Percentiles rank a stretch among this genome's conserved stretches.
These are phyloP conservation scores for Phytophthora crassamura DNA, from an alignment of 352 stramenopile genomes.

Conservation along the genomic window DNA sequence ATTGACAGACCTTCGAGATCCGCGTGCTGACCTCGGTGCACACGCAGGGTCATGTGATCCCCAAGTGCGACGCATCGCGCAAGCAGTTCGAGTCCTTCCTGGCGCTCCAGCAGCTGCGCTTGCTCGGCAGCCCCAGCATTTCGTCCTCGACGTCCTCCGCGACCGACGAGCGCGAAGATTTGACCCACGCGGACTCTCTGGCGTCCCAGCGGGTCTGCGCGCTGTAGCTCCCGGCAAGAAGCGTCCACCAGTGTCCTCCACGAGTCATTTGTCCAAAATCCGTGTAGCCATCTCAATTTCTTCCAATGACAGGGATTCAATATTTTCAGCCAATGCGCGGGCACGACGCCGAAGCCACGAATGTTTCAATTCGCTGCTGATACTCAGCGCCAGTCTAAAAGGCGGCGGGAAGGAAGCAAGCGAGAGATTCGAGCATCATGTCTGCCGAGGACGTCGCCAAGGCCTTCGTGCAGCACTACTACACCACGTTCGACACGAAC, in stretches of 20 bases:
- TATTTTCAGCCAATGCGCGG: slow-evolving; percentile 36
- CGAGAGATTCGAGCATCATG: slow-evolving; percentile 50
- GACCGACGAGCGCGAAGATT: slow-evolving; percentile 22
- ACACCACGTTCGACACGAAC: slow-evolving; percentile 88
- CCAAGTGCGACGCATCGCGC: slow-evolving; percentile 69
- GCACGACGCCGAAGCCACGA: slow-evolving; percentile 19
- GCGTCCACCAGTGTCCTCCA: neutral
- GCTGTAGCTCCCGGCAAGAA: slow-evolving; percentile 22
- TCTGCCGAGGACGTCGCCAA: slow-evolving; percentile 86
- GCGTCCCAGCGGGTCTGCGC: slow-evolving; percentile 30
- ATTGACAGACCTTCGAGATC: slow-evolving; percentile 40
- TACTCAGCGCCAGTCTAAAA: slow-evolving; percentile 34
- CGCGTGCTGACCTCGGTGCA: slow-evolving; percentile 70
- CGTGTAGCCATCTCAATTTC: slow-evolving; percentile 36
- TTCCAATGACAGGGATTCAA: slow-evolving; percentile 17
- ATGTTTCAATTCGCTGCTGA: slow-evolving; percentile 23
- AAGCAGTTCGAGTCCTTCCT: slow-evolving; percentile 66
- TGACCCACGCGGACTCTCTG: slow-evolving; percentile 21
- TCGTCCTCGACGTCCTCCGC: slow-evolving; percentile 29
- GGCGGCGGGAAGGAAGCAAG: slow-evolving; percentile 20
- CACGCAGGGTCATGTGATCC: slow-evolving; percentile 81
- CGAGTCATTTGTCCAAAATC: neutral
- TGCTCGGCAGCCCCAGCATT: slow-evolving; percentile 29
- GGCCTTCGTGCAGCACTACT: slow-evolving; percentile 90
- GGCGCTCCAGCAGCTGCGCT: slow-evolving; percentile 27